Percentiles rank a stretch among this genome's conserved stretches.
These are phyloP conservation scores for Claviceps pazoutovae DNA, from an alignment of 2,329 filamentous ascomycete genomes.

Conservation along the genomic window DNA sequence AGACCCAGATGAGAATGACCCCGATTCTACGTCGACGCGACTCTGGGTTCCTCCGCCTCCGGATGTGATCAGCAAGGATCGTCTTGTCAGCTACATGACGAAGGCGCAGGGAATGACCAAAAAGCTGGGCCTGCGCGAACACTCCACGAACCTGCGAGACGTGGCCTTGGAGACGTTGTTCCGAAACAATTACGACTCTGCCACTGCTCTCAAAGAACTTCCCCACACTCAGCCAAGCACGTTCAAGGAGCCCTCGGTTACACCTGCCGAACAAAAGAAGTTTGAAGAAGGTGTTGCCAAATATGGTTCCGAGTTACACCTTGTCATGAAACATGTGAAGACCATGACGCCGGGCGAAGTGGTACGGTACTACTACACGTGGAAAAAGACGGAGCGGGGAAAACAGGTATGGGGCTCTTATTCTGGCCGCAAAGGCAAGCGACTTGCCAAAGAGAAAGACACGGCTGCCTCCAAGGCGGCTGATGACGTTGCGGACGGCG, in stretches of 20 bases:
- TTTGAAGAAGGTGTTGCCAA: slow-evolving; percentile 87
- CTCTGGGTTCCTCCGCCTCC: slow-evolving; percentile 64
- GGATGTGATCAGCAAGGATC: slow-evolving; percentile 33
- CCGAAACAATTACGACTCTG: slow-evolving; percentile 54
- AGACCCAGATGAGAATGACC: slow-evolving; percentile 57
- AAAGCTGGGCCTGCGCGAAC: slow-evolving; percentile 54
- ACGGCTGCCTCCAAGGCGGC: slow-evolving; percentile 62
- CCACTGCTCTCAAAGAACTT: slow-evolving; percentile 57
- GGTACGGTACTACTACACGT: slow-evolving; percentile 90
- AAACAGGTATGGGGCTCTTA: slow-evolving; percentile 83
- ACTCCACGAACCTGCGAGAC: slow-evolving; percentile 77
- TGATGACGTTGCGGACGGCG: slow-evolving; percentile 82
- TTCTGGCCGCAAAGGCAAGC: slow-evolving; percentile 77
- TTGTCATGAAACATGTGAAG: slow-evolving; percentile 74
- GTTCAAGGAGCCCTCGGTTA: slow-evolving; percentile 75
- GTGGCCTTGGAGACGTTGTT: slow-evolving; percentile 65
- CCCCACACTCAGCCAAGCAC: slow-evolving; percentile 52
- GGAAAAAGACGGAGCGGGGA: slow-evolving; percentile 87
- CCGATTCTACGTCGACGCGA: slow-evolving; percentile 58
- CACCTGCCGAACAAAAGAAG: slow-evolving; percentile 64
- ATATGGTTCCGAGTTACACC: slow-evolving; percentile 78
- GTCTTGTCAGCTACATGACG: slow-evolving; percentile 65
- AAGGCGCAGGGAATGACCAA: slow-evolving; percentile 51
- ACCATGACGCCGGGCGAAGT: slow-evolving; percentile 66
- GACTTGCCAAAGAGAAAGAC: slow-evolving; percentile 63